Evolutionary conservation across 2,329 filamentous ascomycete genomes (phyloP).

Genomic region (Colletotrichum sublineola): DNA sequence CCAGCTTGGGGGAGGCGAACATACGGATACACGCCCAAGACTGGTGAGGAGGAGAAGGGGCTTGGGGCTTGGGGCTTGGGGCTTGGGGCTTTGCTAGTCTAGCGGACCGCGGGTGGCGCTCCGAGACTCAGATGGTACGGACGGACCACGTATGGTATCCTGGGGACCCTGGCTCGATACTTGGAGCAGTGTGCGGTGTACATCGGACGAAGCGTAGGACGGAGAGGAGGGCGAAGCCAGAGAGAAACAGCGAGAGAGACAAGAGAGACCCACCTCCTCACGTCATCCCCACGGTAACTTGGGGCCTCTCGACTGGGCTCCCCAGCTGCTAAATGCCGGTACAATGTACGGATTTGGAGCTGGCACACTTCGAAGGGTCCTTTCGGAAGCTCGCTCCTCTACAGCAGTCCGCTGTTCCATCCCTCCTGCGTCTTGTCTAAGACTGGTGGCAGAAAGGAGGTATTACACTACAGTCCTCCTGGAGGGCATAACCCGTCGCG

Average conservation of each 20-base stretch:
- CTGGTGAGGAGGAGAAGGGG: too few relatives aligned
- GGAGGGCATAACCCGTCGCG: background rate
- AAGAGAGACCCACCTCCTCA: slow-evolving; percentile 27
- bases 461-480: background rate
- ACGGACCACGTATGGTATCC: slow-evolving; percentile 16
- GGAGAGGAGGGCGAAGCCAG: slow-evolving; percentile 11
- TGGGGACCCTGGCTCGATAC: slow-evolving; percentile 14
- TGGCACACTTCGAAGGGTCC: background rate
- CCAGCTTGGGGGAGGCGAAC: slow-evolving; percentile 5
- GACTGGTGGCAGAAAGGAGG: background rate
- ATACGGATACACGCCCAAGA: background rate
- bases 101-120: slow-evolving; percentile 38
- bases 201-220: background rate
- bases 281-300: slow-evolving; percentile 37
- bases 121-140: slow-evolving; percentile 29
- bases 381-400: background rate
- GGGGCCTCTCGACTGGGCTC: background rate
- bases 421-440: slow-evolving; percentile 3
- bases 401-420: background rate
- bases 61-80: background rate
- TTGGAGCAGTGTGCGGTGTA: background rate
- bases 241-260: background rate
- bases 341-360: background rate
- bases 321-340: background rate
- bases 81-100: slow-evolving; percentile 10